Conservation (phyloP, 163 green algal species). For the Botryococcus braunii region DNA sequence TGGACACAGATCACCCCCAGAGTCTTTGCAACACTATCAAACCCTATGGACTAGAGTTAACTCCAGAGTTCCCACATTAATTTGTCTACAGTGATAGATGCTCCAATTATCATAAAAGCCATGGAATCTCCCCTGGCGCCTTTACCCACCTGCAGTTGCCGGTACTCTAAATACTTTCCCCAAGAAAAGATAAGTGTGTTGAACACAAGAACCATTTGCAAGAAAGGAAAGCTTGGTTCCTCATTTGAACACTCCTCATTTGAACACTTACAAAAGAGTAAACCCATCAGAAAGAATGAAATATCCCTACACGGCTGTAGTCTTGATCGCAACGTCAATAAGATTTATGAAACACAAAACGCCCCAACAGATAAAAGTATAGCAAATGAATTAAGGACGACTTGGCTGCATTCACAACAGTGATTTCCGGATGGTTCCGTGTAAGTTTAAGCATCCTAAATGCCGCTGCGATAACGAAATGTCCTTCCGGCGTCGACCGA, state of each 20-base stretch:
- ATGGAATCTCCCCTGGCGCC: neutral
- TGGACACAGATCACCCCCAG: no score
- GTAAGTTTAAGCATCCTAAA: no score
- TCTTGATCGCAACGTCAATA: no score
- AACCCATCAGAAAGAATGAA: no score
- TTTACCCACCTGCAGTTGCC: neutral
- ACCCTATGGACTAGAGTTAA: neutral
- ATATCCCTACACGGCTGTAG: no score
- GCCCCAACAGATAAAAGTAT: no score
- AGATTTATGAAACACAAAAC: no score
- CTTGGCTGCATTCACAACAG: no score
- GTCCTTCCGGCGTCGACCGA: no score
- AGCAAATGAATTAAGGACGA: no score
- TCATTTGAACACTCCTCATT: neutral
- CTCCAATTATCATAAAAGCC: neutral
- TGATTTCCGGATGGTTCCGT: no score
- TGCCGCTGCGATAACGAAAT: no score
- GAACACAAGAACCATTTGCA: conserved; percentile 47
- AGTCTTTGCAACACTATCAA: neutral
- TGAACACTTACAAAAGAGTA: neutral
- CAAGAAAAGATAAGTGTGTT: conserved; percentile 32
- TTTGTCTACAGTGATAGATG: neutral
- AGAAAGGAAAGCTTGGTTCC: conserved; percentile 20
- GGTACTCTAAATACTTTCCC: conserved; percentile 35
- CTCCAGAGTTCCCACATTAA: neutral